These are phyloP conservation scores for Echites panduratus DNA, from an alignment of 257 asterid species.

Conservation along the genomic window DNA sequence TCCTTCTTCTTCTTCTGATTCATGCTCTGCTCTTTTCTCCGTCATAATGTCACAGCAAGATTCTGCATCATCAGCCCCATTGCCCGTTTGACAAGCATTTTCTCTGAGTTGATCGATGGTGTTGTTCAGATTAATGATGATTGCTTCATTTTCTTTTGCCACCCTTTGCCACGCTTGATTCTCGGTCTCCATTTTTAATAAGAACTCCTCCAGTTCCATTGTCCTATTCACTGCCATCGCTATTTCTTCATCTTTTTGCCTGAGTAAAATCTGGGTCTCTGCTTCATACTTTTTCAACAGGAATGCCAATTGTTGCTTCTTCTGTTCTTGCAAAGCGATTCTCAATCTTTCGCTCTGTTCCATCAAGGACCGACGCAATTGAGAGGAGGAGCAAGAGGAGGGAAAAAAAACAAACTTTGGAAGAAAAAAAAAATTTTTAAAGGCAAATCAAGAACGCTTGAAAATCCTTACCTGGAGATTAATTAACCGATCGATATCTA, in stretches of 20 bases:
- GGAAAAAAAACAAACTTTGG: background rate
- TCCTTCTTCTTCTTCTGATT: background rate
- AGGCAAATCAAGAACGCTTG: background rate
- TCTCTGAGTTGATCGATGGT: constrained; percentile 50
- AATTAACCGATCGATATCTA: constrained; percentile 51
- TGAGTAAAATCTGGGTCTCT: constrained; percentile 29
- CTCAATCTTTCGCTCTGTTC: constrained; percentile 65
- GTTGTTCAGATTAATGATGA: constrained; percentile 39
- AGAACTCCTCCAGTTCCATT: constrained; percentile 39
- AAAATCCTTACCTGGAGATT: constrained; percentile 41
- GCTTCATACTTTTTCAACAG: constrained; percentile 47
- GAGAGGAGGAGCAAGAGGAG: no score
- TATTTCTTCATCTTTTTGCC: constrained; percentile 60
- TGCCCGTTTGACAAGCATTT: constrained; percentile 16
- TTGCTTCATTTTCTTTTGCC: constrained; percentile 48
- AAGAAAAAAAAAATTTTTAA: no score
- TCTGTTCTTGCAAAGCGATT: constrained; percentile 45
- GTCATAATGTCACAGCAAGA: constrained; percentile 39
- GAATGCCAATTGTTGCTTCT: constrained; percentile 29
- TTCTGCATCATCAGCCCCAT: constrained; percentile 51
- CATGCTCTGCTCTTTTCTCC: background rate
- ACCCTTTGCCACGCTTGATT: constrained; percentile 50
- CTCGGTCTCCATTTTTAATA: constrained; percentile 44
- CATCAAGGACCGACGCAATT: background rate
- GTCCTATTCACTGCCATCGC: constrained; percentile 30